phyloP scores from a whole-genome alignment of 208 protist species.

The Naegleria fowleri region DNA sequence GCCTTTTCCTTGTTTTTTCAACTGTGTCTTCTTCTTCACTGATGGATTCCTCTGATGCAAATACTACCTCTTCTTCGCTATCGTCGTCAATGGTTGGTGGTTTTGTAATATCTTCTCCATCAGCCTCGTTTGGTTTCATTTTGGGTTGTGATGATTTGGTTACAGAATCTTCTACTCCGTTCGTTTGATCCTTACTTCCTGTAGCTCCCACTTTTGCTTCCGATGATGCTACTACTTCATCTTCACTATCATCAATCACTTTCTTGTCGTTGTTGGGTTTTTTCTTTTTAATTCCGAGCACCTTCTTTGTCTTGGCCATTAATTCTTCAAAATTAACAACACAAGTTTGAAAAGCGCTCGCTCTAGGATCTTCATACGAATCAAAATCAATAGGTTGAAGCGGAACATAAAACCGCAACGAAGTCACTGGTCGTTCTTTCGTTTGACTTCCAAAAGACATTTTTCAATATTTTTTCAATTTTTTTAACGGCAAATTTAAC shows the following conservation, averaged over 20 bases:
- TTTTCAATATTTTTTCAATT: not conserved
- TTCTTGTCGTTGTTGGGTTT: not conserved
- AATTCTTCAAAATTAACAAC: not conserved
- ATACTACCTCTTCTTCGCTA: not conserved
- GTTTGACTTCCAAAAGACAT: not conserved
- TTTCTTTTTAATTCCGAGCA: not conserved
- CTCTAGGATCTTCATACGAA: not conserved
- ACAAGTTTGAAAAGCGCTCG: not conserved
- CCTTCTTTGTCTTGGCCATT: not conserved
- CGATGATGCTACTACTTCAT: not conserved
- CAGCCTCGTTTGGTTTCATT: not conserved
- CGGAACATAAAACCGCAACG: not conserved
- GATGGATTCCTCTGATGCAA: not conserved
- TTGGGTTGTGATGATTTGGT: not conserved
- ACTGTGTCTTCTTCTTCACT: not conserved
- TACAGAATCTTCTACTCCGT: not conserved
- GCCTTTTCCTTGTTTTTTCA: not conserved
- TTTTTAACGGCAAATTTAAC: too few relatives aligned
- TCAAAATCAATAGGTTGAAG: not conserved
- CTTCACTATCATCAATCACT: not conserved
- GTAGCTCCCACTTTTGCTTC: not conserved
- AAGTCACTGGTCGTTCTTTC: not conserved
- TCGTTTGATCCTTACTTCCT: not conserved
- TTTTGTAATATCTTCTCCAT: not conserved
- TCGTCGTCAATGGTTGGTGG: not conserved